phyloP scores from a whole-genome alignment of 2,329 filamentous ascomycete genomes.

The Trichoderma sp. region DNA sequence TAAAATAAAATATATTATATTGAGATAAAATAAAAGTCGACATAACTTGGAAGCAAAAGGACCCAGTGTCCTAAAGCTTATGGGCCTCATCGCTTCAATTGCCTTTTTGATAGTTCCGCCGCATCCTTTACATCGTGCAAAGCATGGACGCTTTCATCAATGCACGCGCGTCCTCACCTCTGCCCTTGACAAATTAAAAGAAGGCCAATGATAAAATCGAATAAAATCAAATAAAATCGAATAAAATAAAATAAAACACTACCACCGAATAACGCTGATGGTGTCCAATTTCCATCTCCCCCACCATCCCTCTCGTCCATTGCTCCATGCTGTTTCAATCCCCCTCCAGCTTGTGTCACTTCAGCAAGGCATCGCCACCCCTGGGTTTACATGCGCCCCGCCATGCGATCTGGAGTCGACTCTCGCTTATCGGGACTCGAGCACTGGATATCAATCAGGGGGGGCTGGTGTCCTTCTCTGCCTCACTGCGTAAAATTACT shows the following conservation, averaged over 20 bases:
- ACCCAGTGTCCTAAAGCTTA: neutral
- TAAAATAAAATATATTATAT: neutral
- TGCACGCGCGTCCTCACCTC: neutral
- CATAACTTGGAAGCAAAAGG: neutral
- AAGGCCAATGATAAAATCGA: neutral
- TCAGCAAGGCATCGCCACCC: constrained; percentile 16
- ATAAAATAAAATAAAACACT: neutral
- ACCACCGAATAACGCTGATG: too few relatives aligned
- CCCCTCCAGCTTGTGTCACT: constrained; percentile 14
- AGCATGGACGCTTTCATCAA: neutral
- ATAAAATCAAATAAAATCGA: neutral
- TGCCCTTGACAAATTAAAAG: neutral
- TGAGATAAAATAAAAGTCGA: neutral
- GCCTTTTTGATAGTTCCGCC: neutral
- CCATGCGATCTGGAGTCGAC: constrained; percentile 2
- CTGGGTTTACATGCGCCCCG: neutral
- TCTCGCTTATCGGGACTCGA: constrained; percentile 18
- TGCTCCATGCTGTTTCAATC: neutral
- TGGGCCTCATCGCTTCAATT: neutral
- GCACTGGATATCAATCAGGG: neutral
- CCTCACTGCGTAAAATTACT: neutral
- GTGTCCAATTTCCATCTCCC: neutral
- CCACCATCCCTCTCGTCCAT: neutral
- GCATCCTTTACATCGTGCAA: neutral
- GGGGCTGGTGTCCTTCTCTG: neutral